Conservation (phyloP, 2,329 filamentous ascomycete species). For the Phialophora tarda region DNA sequence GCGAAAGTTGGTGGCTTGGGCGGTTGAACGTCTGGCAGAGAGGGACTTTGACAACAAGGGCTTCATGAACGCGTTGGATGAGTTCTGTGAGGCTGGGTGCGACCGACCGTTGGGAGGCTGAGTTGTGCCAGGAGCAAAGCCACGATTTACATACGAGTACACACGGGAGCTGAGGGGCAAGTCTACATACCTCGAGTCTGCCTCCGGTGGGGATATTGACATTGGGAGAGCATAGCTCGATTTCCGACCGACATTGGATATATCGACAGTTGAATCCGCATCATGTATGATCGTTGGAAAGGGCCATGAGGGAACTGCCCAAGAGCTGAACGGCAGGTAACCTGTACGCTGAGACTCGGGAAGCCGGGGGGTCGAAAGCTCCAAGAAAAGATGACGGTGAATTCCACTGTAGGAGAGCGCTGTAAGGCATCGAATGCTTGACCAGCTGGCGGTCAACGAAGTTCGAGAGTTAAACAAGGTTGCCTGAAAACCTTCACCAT, state of each 20-base stretch:
- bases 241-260: background rate
- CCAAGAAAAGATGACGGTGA: background rate
- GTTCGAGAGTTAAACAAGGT: background rate
- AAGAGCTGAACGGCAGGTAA: background rate
- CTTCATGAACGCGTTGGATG: background rate
- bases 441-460: background rate
- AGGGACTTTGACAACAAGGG: background rate
- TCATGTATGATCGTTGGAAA: background rate
- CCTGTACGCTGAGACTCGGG: background rate
- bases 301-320: background rate
- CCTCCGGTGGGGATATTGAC: background rate
- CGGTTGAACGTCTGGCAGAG: background rate
- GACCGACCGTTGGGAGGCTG: background rate
- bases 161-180: background rate
- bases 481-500: background rate
- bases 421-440: background rate
- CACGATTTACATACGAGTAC: background rate
- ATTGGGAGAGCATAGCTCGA: background rate
- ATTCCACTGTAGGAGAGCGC: background rate
- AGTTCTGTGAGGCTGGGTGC: background rate
- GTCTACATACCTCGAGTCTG: background rate
- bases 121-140: background rate
- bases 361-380: background rate
- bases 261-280: background rate
- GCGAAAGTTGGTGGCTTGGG: background rate